phyloP scores from a whole-genome alignment of 2,329 filamentous ascomycete species.

The Alternaria atra region DNA sequence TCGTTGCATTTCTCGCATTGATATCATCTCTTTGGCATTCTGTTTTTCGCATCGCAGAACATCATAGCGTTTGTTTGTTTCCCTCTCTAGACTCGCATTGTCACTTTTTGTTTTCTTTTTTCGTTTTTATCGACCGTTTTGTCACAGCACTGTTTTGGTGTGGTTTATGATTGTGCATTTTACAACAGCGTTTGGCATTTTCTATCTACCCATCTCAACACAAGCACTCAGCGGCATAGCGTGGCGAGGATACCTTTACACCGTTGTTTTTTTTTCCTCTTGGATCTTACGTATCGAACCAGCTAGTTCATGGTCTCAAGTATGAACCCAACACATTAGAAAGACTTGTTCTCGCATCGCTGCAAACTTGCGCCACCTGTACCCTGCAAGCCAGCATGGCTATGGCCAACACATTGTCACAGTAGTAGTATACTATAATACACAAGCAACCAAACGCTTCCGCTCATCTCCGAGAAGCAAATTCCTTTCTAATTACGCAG shows the following conservation, averaged over 20 bases:
- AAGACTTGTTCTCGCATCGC: constrained; percentile 23
- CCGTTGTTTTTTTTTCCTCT: constrained; percentile 18
- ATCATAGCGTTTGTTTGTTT: constrained; percentile 39
- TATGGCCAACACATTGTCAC: constrained; percentile 9
- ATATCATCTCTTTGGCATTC: constrained; percentile 30
- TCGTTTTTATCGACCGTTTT: constrained; percentile 9
- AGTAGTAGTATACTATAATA: constrained; percentile 18
- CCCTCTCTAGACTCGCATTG: constrained; percentile 31
- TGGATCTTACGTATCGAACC: constrained; percentile 3
- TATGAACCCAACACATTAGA: constrained; percentile 21
- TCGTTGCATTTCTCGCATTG: constrained; percentile 27
- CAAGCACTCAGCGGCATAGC: constrained; percentile 27
- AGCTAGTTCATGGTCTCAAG: constrained; percentile 6
- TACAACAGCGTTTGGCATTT: constrained; percentile 22
- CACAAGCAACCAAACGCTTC: constrained; percentile 1
- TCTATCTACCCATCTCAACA: constrained; percentile 19
- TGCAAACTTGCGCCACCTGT: constrained; percentile 27
- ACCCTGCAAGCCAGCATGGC: constrained; percentile 21
- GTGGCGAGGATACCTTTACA: constrained; percentile 32
- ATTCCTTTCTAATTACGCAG: constrained; percentile 25
- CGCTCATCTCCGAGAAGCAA: constrained; percentile 21
- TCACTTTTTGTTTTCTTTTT: constrained; percentile 20
- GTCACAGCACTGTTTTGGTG: constrained; percentile 34
- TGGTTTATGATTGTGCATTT: constrained; percentile 36
- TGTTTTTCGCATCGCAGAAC: constrained; percentile 26